Conservation (phyloP, 2,329 filamentous ascomycete genomes). For the Fusarium cicatricum region DNA sequence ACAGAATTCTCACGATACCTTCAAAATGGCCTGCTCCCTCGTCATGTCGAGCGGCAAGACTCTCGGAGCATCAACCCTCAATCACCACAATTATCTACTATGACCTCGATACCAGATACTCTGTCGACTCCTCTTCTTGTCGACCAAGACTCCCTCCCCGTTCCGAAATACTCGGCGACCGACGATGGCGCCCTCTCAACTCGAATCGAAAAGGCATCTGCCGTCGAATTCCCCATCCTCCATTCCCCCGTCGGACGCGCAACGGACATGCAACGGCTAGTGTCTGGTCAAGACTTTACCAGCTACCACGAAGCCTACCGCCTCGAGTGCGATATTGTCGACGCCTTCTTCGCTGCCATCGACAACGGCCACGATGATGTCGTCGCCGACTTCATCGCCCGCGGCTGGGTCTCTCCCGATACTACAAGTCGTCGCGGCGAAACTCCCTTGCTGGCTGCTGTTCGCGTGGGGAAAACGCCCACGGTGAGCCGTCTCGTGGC, state of each 20-base stretch:
- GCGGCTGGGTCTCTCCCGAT: conserved; percentile 51
- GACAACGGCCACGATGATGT: conserved; percentile 38
- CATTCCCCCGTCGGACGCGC: conserved; percentile 5
- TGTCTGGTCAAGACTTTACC: neutral
- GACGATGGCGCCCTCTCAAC: conserved; percentile 28
- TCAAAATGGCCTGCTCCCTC: conserved; percentile 11
- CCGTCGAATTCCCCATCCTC: conserved; percentile 34
- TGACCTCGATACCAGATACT: neutral
- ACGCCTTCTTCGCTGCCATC: conserved; percentile 44
- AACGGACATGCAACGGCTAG: neutral
- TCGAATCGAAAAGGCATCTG: conserved; percentile 31
- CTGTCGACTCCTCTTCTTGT: neutral
- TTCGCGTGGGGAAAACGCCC: conserved; percentile 40
- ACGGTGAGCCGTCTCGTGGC: conserved; percentile 47
- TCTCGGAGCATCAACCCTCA: neutral
- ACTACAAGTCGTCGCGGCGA: conserved; percentile 38
- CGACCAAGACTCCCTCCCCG: neutral
- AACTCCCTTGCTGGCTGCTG: conserved; percentile 50
- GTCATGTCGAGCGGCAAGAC: neutral
- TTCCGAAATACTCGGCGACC: conserved; percentile 31
- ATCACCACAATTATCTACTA: no score
- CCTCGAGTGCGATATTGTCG: conserved; percentile 41
- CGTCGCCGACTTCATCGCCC: conserved; percentile 43
- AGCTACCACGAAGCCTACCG: conserved; percentile 11
- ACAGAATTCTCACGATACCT: neutral